Percentiles rank a stretch among this genome's conserved stretches.
phyloP scores from a whole-genome alignment of 2,329 filamentous ascomycete species.

The Stylonectria norvegica region DNA sequence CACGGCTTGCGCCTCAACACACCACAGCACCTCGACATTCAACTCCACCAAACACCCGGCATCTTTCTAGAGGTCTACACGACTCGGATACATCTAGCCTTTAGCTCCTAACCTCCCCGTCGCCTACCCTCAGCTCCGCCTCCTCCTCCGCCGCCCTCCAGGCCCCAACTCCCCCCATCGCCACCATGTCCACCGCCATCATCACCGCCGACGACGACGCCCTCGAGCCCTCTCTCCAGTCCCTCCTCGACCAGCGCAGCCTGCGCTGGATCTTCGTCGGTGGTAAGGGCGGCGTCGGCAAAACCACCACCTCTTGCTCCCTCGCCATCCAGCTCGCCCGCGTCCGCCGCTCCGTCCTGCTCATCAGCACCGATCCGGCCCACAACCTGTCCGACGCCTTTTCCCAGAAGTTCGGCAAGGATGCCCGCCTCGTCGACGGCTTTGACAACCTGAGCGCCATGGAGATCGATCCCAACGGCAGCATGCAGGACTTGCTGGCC shows the following conservation, averaged over 20 bases:
- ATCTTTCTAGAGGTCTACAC: no score
- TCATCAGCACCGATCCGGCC: conserved; percentile 97
- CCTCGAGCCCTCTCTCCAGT: conserved; percentile 89
- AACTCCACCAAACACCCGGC: no score
- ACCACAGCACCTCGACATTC: conserved; percentile 1
- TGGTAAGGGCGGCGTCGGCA: conserved; percentile 96
- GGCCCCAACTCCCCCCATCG: no score
- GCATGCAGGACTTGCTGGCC: conserved; percentile 89
- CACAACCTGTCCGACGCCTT: conserved; percentile 98
- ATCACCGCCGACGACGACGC: conserved; percentile 62
- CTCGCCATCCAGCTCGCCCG: conserved; percentile 96
- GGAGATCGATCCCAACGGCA: conserved; percentile 98
- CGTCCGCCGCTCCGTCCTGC: conserved; percentile 89
- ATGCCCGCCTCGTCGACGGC: conserved; percentile 86
- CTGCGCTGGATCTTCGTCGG: conserved; percentile 99
- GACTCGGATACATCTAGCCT: background rate
- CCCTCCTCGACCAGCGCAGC: conserved; percentile 89
- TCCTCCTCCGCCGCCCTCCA: background rate
- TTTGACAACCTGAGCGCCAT: conserved; percentile 94
- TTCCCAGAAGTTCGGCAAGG: conserved; percentile 98
- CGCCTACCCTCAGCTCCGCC: background rate
- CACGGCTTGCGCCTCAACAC: background rate
- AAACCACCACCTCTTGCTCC: conserved; percentile 98
- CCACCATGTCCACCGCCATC: conserved; percentile 39
- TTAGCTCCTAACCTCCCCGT: background rate